A percentile compares a stretch with the other conserved stretches of the same genome.
Evolutionary conservation across 441 rosid species (phyloP).

Genomic region (Gossypium gossypioides): DNA sequence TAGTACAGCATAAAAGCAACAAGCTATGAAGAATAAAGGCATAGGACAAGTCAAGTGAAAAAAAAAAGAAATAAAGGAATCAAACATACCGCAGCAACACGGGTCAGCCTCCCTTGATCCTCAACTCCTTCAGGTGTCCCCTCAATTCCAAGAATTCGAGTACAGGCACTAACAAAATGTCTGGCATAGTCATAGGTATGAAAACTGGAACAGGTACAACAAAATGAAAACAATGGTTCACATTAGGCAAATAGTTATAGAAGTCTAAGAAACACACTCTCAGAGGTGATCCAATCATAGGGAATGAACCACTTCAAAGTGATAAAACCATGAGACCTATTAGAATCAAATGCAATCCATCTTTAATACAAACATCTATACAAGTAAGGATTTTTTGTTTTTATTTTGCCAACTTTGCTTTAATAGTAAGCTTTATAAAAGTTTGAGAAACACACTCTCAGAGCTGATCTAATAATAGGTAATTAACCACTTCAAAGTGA

Average conservation of each 20-base stretch:
- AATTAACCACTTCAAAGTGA: slow-evolving; percentile 3
- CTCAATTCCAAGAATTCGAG: slow-evolving; percentile 96
- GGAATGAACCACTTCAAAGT: not conserved
- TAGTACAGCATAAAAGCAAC: slow-evolving; percentile 10
- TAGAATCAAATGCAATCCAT: slow-evolving; percentile 1
- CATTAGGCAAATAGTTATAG: not conserved
- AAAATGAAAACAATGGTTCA: not conserved
- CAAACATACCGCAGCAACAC: slow-evolving; percentile 88
- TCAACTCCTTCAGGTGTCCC: slow-evolving; percentile 99
- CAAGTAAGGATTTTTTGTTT: not conserved
- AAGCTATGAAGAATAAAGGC: slow-evolving; percentile 1
- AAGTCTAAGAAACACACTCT: not conserved
- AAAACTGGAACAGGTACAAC: slow-evolving; percentile 43
- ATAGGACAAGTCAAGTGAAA: slow-evolving; percentile 19
- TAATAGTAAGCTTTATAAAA: not conserved
- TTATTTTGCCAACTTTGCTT: not conserved
- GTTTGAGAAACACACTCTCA: slow-evolving; percentile 1
- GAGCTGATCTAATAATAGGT: not conserved
- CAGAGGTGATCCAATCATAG: not conserved
- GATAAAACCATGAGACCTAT: not conserved
- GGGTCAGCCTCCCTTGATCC: slow-evolving; percentile 88
- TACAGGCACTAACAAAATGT: slow-evolving; percentile 97
- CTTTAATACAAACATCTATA: not conserved
- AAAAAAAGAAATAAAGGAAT: not conserved
- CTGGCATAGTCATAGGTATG: slow-evolving; percentile 98